Conservation (phyloP, 352 stramenopile species). For the Hyaloperonospora brassicae region DNA sequence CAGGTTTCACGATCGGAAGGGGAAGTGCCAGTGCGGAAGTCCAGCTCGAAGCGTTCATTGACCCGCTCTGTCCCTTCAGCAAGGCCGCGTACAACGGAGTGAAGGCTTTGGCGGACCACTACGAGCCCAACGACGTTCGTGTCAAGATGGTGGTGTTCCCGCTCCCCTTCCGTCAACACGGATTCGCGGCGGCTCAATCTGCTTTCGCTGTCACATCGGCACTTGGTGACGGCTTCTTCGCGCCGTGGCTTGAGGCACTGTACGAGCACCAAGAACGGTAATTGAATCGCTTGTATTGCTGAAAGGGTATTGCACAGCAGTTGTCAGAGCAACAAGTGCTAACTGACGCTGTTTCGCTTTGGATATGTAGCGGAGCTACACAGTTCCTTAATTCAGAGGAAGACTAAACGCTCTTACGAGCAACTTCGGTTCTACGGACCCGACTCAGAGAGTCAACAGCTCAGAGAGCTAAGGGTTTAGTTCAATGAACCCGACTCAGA, state of each 20-base stretch:
- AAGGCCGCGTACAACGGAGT: slow-evolving; percentile 53
- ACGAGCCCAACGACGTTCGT: slow-evolving; percentile 45
- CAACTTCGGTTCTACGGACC: no score
- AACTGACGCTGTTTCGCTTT: background rate
- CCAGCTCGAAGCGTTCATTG: slow-evolving; percentile 74
- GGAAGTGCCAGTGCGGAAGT: slow-evolving; percentile 40
- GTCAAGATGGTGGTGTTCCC: slow-evolving; percentile 63
- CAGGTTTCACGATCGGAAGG: slow-evolving; percentile 55
- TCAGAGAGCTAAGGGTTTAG: no score
- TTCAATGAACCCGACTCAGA: no score
- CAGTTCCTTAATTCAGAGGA: no score
- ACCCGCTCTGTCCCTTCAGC: slow-evolving; percentile 67
- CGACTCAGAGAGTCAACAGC: no score
- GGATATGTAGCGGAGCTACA: no score
- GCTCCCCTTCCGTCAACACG: slow-evolving; percentile 61
- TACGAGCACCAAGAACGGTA: slow-evolving; percentile 60
- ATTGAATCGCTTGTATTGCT: no score
- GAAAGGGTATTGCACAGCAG: no score
- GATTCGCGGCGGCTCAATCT: slow-evolving; percentile 52
- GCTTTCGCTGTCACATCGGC: slow-evolving; percentile 51
- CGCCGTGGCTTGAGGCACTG: slow-evolving; percentile 51
- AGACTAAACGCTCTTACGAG: no score
- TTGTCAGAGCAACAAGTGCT: no score
- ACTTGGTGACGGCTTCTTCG: slow-evolving; percentile 45
- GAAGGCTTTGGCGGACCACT: slow-evolving; percentile 53